Percentiles rank a stretch among this genome's conserved stretches.
Evolutionary conservation across 2,329 filamentous ascomycete genomes (phyloP).

Genomic region (Alternaria conjuncta): DNA sequence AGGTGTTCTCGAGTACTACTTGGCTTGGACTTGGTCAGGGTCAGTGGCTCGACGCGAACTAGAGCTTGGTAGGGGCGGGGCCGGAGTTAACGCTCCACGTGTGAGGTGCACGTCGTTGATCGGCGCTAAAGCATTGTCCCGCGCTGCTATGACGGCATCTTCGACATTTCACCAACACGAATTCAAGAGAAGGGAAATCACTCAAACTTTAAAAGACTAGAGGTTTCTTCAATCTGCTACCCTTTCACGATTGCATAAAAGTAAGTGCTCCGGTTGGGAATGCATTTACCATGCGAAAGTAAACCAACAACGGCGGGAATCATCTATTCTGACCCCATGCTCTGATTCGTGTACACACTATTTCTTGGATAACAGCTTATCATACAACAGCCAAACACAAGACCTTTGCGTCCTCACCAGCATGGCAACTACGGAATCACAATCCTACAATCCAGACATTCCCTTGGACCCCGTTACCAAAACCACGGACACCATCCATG

Average conservation of each 20-base stretch:
- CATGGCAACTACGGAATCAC: slow-evolving; percentile 37
- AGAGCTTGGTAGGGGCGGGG: slow-evolving; percentile 12
- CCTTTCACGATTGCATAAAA: background rate
- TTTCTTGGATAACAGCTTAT: background rate
- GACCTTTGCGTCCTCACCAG: background rate
- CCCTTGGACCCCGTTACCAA: slow-evolving; percentile 35
- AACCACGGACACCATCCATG: slow-evolving; percentile 60
- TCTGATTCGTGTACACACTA: background rate
- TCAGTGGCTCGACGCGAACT: slow-evolving; percentile 12
- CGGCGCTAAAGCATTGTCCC: slow-evolving; percentile 12
- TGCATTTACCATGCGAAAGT: background rate
- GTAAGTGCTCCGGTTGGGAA: background rate
- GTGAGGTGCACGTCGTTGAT: slow-evolving; percentile 19
- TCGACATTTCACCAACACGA: slow-evolving; percentile 8
- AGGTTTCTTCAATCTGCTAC: background rate
- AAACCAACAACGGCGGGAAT: background rate
- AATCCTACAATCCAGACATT: slow-evolving; percentile 35
- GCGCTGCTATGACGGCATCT: slow-evolving; percentile 28
- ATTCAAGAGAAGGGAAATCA: background rate
- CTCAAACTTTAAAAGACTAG: background rate
- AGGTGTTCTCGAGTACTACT: background rate
- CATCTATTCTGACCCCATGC: background rate
- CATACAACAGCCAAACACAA: background rate
- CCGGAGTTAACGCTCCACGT: slow-evolving; percentile 22
- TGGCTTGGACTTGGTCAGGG: background rate